phyloP scores from a whole-genome alignment of 2,329 filamentous ascomycete genomes.

The Clarireedia homoeocarpa region DNA sequence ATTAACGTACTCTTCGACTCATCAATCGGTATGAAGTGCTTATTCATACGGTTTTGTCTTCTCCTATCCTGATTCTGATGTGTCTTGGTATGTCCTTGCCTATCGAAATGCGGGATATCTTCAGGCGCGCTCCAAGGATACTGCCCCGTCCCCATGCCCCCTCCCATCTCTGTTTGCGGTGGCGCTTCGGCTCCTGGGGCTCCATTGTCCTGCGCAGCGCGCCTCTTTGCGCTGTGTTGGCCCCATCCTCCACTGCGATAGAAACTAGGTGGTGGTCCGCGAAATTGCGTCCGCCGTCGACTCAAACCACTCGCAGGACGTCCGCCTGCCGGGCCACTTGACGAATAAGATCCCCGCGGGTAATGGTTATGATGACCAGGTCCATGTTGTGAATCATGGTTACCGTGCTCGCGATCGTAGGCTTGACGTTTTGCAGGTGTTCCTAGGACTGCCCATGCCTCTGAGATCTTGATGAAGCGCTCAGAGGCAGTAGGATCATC shows the following conservation, averaged over 20 bases:
- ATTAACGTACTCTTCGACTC: constrained; percentile 17
- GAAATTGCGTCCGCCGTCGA: constrained; percentile 66
- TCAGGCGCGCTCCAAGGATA: constrained; percentile 39
- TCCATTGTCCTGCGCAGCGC: constrained; percentile 37
- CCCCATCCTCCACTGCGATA: constrained; percentile 78
- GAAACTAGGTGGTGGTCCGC: constrained; percentile 83
- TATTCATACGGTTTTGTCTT: constrained; percentile 25
- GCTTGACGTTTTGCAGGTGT: constrained; percentile 63
- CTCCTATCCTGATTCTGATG: constrained; percentile 41
- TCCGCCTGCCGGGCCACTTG: constrained; percentile 57
- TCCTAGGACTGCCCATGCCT: constrained; percentile 74
- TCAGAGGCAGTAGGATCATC: constrained; percentile 61
- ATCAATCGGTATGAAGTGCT: constrained; percentile 22
- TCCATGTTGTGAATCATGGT: constrained; percentile 12
- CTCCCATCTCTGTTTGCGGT: constrained; percentile 26
- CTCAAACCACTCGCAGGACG: constrained; percentile 76
- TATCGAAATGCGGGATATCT: constrained; percentile 72
- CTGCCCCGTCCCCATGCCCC: constrained; percentile 55
- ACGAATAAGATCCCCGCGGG: constrained; percentile 45
- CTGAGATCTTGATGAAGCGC: constrained; percentile 75
- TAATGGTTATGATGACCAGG: constrained; percentile 7
- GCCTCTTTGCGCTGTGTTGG: constrained; percentile 49
- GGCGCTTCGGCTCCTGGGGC: constrained; percentile 13
- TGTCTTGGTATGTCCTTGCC: constrained; percentile 61
- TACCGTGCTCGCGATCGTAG: constrained; percentile 65